Conservation (phyloP, 2,329 filamentous ascomycete species). For the Pseudogymnoascus sp. region DNA sequence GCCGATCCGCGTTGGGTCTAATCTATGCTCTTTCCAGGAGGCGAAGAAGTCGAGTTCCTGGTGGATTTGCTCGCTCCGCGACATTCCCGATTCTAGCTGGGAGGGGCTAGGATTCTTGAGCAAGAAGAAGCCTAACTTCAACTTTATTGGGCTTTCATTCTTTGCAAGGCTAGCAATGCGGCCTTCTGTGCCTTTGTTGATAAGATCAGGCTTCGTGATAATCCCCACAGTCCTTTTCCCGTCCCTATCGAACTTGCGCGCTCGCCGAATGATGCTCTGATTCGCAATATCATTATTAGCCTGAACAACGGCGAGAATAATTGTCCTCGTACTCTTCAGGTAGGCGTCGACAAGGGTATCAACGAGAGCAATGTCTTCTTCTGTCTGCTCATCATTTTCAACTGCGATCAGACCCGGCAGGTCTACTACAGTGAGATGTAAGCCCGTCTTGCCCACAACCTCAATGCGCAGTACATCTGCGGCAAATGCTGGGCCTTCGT, state of each 20-base stretch:
- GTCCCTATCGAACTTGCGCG: slow-evolving; percentile 33
- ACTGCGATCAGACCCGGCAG: slow-evolving; percentile 39
- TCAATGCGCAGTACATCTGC: neutral
- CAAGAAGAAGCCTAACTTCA: slow-evolving; percentile 33
- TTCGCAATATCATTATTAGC: slow-evolving; percentile 23
- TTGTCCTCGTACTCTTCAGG: slow-evolving; percentile 42
- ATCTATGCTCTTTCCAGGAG: slow-evolving; percentile 28
- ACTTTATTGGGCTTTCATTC: slow-evolving; percentile 26
- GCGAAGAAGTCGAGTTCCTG: slow-evolving; percentile 37
- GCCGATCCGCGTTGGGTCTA: slow-evolving; percentile 20
- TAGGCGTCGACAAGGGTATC: slow-evolving; percentile 40
- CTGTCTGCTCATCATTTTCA: slow-evolving; percentile 30
- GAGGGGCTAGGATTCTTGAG: slow-evolving; percentile 31
- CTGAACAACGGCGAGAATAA: slow-evolving; percentile 18
- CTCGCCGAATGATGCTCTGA: slow-evolving; percentile 31
- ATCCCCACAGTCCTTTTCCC: slow-evolving; percentile 36
- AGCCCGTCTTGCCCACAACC: neutral
- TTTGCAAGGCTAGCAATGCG: slow-evolving; percentile 25
- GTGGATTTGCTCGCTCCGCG: slow-evolving; percentile 29
- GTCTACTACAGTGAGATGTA: slow-evolving; percentile 37
- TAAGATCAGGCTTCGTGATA: slow-evolving; percentile 40
- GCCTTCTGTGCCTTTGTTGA: slow-evolving; percentile 19
- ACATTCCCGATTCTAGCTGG: slow-evolving; percentile 29
- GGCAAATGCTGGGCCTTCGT: neutral
- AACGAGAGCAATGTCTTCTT: slow-evolving; percentile 38